These are phyloP conservation scores for Globisporangium alternatum DNA, from an alignment of 352 stramenopile species.

Conservation along the genomic window DNA sequence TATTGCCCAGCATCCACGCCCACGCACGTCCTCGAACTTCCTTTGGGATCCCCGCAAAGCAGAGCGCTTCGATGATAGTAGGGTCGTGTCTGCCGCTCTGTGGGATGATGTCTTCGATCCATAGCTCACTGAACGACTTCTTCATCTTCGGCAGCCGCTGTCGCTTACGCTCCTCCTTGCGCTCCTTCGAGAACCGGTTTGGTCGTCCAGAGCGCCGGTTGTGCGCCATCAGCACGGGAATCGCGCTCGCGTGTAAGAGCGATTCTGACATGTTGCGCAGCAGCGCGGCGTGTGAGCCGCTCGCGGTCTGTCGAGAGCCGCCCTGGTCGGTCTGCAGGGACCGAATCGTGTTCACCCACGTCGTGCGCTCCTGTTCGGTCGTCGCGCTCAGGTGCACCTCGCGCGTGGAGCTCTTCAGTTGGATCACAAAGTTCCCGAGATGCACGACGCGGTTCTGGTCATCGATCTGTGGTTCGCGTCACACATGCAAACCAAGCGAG, in stretches of 20 bases:
- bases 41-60: conserved; percentile 82
- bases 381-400: conserved; percentile 68
- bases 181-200: conserved; percentile 52
- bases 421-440: conserved; percentile 74
- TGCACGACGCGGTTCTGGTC: conserved; percentile 82
- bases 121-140: conserved; percentile 70
- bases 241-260: conserved; percentile 23
- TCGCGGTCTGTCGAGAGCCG: conserved; percentile 10
- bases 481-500: no score
- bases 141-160: conserved; percentile 66
- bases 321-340: conserved; percentile 29
- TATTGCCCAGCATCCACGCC: conserved; percentile 80
- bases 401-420: conserved; percentile 47
- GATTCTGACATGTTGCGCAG: conserved; percentile 42
- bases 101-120: conserved; percentile 66
- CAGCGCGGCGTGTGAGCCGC: conserved; percentile 26
- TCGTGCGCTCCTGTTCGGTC: conserved; percentile 69
- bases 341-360: conserved; percentile 61
- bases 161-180: conserved; percentile 57
- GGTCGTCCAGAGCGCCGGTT: conserved; percentile 22
- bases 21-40: conserved; percentile 77
- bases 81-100: conserved; percentile 18
- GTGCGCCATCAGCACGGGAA: conserved; percentile 21
- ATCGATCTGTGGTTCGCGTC: conserved; percentile 40
- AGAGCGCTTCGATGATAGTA: conserved; percentile 53